phyloP scores from a whole-genome alignment of 148 eudicot species.

The Dianthus caryophyllus region DNA sequence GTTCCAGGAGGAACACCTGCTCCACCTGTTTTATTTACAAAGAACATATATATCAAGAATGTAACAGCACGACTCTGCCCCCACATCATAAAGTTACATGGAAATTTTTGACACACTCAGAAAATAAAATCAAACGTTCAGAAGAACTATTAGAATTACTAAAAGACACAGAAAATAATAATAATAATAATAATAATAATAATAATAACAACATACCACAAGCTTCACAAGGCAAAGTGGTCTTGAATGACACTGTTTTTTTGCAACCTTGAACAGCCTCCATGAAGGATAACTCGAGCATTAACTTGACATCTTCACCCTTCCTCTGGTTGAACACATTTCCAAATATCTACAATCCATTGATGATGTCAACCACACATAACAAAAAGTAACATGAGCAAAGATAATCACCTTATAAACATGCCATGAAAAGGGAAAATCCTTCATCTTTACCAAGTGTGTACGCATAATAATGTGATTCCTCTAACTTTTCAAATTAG shows the following conservation, averaged over 20 bases:
- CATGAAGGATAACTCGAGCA: slow-evolving; percentile 85
- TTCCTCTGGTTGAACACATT: slow-evolving; percentile 37
- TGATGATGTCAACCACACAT: slow-evolving; percentile 1
- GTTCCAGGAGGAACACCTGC: slow-evolving; percentile 97
- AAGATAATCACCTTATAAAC: not conserved
- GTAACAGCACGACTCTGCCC: not conserved
- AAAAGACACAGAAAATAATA: not conserved
- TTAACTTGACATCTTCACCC: slow-evolving; percentile 65
- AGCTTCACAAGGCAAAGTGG: slow-evolving; percentile 74
- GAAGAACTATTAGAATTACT: not conserved
- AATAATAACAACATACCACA: slow-evolving; percentile 55
- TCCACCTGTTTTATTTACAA: slow-evolving; percentile 50
- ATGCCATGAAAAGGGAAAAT: not conserved
- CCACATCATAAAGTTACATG: not conserved
- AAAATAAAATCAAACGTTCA: slow-evolving; percentile 2
- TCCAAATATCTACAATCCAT: slow-evolving; percentile 23
- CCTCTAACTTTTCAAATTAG: no score
- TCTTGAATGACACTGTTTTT: slow-evolving; percentile 58
- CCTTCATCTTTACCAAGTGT: not conserved
- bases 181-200: not conserved
- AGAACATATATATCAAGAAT: slow-evolving; percentile 4
- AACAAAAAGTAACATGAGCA: not conserved
- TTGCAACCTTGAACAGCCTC: slow-evolving; percentile 98
- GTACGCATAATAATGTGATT: not conserved
- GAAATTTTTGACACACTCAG: not conserved